phyloP scores from a whole-genome alignment of 306 rosid genomes.

The Gastrolobium villosum region DNA sequence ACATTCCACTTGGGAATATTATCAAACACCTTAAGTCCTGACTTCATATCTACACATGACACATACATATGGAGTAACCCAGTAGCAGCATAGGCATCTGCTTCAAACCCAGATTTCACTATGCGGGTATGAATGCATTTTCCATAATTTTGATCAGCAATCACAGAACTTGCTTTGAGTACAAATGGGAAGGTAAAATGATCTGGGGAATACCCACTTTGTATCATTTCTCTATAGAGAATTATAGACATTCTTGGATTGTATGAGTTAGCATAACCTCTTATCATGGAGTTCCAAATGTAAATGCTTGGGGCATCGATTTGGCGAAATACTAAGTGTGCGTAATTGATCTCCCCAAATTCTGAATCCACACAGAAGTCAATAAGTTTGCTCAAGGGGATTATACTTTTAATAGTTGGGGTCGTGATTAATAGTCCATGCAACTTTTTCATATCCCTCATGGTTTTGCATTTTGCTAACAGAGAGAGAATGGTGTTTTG shows the following conservation, averaged over 20 bases:
- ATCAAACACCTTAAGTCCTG: conserved; percentile 70
- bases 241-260: conserved; percentile 60
- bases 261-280: conserved; percentile 63
- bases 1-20: conserved; percentile 72
- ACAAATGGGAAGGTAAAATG: conserved; percentile 82
- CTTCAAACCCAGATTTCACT: conserved; percentile 72
- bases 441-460: conserved; percentile 64
- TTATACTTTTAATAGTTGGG: conserved; percentile 54
- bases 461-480: conserved; percentile 63
- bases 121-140: conserved; percentile 65
- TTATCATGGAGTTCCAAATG: conserved; percentile 82
- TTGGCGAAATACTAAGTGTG: conserved; percentile 58
- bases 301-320: conserved; percentile 66
- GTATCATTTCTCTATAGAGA: conserved; percentile 67
- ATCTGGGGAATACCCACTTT: conserved; percentile 65
- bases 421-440: conserved; percentile 64
- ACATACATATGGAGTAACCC: conserved; percentile 72
- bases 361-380: conserved; percentile 69
- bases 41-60: conserved; percentile 54
- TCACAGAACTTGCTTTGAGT: conserved; percentile 65
- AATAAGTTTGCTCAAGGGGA: conserved; percentile 74
- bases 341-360: conserved; percentile 66
- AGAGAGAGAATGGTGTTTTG: conserved; percentile 56
- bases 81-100: conserved; percentile 63
- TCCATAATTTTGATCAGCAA: conserved; percentile 52